Evolutionary conservation across 148 eudicot genomes (phyloP).

Genomic region (Amaranthus palmeri): DNA sequence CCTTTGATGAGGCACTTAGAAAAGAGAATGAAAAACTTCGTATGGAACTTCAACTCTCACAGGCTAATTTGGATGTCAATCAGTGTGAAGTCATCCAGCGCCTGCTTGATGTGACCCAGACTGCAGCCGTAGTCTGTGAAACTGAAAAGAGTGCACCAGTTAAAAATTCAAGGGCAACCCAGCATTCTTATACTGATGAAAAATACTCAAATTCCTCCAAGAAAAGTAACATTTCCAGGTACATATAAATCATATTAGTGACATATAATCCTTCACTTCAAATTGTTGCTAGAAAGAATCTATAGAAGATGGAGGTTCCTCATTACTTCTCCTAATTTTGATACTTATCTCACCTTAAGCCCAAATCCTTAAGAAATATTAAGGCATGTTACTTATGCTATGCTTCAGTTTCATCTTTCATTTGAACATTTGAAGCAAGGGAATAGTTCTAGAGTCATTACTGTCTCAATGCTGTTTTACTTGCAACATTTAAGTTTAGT

Average conservation of each 20-base stretch:
- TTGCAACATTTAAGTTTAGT: no score
- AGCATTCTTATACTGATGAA: slow-evolving; percentile 36
- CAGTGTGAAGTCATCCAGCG: slow-evolving; percentile 91
- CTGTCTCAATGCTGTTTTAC: no score
- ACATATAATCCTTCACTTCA: not conserved
- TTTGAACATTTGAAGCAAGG: not conserved
- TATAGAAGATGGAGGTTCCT: not conserved
- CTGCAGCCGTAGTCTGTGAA: slow-evolving; percentile 51
- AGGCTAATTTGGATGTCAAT: slow-evolving; percentile 63
- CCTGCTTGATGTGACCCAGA: slow-evolving; percentile 76
- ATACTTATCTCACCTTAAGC: not conserved
- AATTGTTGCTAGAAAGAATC: not conserved
- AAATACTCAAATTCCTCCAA: slow-evolving; percentile 37
- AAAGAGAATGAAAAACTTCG: slow-evolving; percentile 93
- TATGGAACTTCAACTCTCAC: slow-evolving; percentile 76
- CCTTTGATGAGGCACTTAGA: slow-evolving; percentile 64
- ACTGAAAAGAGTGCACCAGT: slow-evolving; percentile 40
- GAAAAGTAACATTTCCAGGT: slow-evolving; percentile 54
- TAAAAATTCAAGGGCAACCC: slow-evolving; percentile 39
- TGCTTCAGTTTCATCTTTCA: not conserved
- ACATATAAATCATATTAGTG: not conserved
- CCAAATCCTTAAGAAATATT: not conserved
- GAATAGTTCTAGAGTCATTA: no score
- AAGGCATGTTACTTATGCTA: not conserved
- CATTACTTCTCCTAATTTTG: not conserved